phyloP scores from a whole-genome alignment of 306 rosid species.

The Ormosia semicastrata region DNA sequence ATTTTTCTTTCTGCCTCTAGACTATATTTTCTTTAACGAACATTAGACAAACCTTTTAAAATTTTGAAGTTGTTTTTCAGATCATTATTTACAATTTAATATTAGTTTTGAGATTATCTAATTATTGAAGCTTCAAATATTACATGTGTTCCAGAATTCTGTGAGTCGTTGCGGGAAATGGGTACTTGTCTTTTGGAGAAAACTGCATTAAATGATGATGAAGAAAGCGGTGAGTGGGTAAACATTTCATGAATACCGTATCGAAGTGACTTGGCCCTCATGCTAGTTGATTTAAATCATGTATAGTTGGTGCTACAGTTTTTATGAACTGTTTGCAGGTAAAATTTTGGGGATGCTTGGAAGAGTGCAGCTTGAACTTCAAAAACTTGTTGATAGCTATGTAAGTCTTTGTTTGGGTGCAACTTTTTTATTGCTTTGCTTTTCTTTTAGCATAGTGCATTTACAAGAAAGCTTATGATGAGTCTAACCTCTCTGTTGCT shows the following conservation, averaged over 20 bases:
- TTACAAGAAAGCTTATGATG: slow-evolving; percentile 20
- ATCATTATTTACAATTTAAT: too few relatives aligned
- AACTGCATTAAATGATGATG: slow-evolving; percentile 51
- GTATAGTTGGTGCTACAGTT: slow-evolving; percentile 32
- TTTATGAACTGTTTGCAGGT: slow-evolving; percentile 51
- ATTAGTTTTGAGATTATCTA: background rate
- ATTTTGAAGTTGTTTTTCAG: too few relatives aligned
- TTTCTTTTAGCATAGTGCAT: slow-evolving; percentile 10
- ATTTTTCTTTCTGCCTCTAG: background rate
- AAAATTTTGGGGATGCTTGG: slow-evolving; percentile 71
- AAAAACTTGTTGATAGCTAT: slow-evolving; percentile 76
- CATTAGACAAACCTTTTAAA: too few relatives aligned
- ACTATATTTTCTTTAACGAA: background rate
- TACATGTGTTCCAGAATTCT: slow-evolving; percentile 63
- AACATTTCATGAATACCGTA: slow-evolving; percentile 20
- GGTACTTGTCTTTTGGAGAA: slow-evolving; percentile 74
- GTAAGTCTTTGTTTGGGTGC: slow-evolving; percentile 52
- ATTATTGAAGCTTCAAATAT: slow-evolving; percentile 8
- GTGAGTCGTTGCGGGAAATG: slow-evolving; percentile 85
- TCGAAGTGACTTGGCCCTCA: slow-evolving; percentile 7
- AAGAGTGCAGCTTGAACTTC: slow-evolving; percentile 73
- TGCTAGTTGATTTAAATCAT: slow-evolving; percentile 33
- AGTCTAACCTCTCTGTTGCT: slow-evolving; percentile 29
- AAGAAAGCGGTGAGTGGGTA: slow-evolving; percentile 60
- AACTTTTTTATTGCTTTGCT: slow-evolving; percentile 17